Base-by-base conservation (phyloP, 208 protist species). In the Porcisia hertigi region DNA sequence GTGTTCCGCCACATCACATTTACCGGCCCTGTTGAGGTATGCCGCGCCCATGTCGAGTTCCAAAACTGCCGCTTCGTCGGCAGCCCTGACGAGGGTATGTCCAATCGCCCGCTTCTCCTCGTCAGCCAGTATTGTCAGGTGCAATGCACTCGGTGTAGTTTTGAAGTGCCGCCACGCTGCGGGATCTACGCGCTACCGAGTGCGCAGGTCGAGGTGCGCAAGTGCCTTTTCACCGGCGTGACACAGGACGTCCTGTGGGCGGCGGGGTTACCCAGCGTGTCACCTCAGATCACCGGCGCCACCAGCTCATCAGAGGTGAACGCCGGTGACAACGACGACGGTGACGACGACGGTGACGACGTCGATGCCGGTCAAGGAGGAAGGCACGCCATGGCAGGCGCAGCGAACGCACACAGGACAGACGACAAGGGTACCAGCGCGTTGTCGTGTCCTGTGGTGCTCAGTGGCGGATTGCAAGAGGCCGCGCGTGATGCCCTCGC, bases 111-210 rank as follows among this genome's bases (percentile, higher is more conserved):
- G 25, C 93, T 95, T 73, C 88, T 97, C 65, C 70, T 86, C 41
- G 88, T 94, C 12, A 85, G 86, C 20, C 93, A 95, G 80, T 97
- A 95, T 78, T 94, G 91, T 72, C 41, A 73, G 14, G 93, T 97
- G 74, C 71, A 81, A 57, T 94, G 88, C 75, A 73, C 77, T 36
- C 88, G 87, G 67, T 97, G 93, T 82, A 89, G 90, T 59, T 97
- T 97, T 73, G 91, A 92, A 75, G 72, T 60, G 7, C 88, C 88
- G 47, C 53, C 60, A 39, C 81, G 80, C 41, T 86, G 87, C 55
- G 83, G 83, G 6, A 45, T 95, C n/a, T 95, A 95, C 79, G 84
- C 86, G n/a, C 81, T 88, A 25, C 93, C 93, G 57, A 85, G 79
- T 41, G 62, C 88, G 14, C 59, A 88, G 64, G 69, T 97, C 14